These are phyloP conservation scores for Pezizomycotina sp. DNA, from an alignment of 2,329 filamentous ascomycete species.

Conservation along the genomic window DNA sequence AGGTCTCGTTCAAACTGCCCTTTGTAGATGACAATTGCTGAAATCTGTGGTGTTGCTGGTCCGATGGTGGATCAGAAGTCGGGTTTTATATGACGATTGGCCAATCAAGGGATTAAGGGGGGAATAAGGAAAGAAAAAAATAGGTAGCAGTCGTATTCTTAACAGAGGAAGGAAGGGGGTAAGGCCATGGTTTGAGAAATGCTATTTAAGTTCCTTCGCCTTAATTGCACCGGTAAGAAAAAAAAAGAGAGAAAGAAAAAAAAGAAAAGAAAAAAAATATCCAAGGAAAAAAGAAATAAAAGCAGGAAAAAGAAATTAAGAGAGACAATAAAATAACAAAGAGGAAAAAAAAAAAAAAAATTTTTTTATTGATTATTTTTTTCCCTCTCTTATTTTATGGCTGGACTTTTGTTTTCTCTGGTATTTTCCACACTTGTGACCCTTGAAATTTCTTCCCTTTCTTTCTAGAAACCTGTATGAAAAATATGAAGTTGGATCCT, in stretches of 20 bases:
- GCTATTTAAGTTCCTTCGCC: neutral
- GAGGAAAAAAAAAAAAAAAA: slow-evolving; percentile 24
- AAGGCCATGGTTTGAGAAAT: neutral
- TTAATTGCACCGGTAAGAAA: neutral
- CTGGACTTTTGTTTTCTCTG: slow-evolving; percentile 6
- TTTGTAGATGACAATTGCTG: too few relatives aligned
- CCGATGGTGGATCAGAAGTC: too few relatives aligned
- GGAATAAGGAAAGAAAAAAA: slow-evolving; percentile 2
- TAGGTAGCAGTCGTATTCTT: neutral
- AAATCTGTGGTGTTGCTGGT: too few relatives aligned
- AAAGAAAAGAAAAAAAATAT: slow-evolving; percentile 29
- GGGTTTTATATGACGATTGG: slow-evolving; percentile 2
- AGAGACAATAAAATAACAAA: slow-evolving; percentile 27
- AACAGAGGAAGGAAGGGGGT: neutral
- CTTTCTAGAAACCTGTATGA: too few relatives aligned
- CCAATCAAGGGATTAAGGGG: slow-evolving; percentile 3
- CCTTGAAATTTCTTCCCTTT: too few relatives aligned
- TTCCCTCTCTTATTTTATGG: slow-evolving; percentile 2
- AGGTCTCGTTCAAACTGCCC: too few relatives aligned
- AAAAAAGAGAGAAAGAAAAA: slow-evolving; percentile 27
- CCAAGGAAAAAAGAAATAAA: slow-evolving; percentile 30
- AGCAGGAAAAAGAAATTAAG: slow-evolving; percentile 21
- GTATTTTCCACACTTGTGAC: too few relatives aligned
- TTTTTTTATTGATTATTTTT: slow-evolving; percentile 9
- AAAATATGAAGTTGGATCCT: too few relatives aligned